phyloP scores from a whole-genome alignment of 257 asterid genomes.

The Verbascum thapsus region DNA sequence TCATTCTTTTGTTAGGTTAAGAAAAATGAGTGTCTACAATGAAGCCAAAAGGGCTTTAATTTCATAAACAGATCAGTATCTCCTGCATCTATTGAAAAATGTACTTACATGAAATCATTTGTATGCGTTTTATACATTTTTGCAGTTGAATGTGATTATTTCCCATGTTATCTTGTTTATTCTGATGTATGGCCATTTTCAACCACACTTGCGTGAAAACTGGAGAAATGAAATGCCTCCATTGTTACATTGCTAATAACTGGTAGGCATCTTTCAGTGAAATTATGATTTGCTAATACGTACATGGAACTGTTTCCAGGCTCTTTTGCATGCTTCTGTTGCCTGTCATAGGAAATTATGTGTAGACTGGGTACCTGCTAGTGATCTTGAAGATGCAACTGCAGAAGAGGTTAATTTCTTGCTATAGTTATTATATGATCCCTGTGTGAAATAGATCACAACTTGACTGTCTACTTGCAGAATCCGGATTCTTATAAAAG shows the following conservation, averaged over 20 bases:
- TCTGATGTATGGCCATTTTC: neutral
- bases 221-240: constrained; percentile 9
- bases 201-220: neutral
- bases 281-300: constrained; percentile 20
- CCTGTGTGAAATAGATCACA: constrained; percentile 33
- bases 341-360: constrained; percentile 72
- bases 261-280: constrained; percentile 9
- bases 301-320: constrained; percentile 50
- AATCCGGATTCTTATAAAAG: constrained; percentile 65
- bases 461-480: constrained; percentile 46
- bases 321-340: constrained; percentile 95
- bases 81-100: constrained; percentile 2
- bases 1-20: neutral
- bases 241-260: neutral
- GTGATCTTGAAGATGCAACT: constrained; percentile 84
- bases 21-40: constrained; percentile 1
- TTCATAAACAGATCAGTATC: neutral
- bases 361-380: constrained; percentile 86
- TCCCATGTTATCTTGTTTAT: neutral
- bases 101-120: neutral
- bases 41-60: constrained; percentile 1
- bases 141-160: neutral
- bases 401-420: constrained; percentile 55
- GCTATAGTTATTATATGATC: constrained; percentile 24
- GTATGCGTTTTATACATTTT: neutral